Evolutionary conservation across 192 early-diverging fungal species (phyloP), one percentile per base, ranked within the genome.

Genomic region (Backusella westeae): DNA sequence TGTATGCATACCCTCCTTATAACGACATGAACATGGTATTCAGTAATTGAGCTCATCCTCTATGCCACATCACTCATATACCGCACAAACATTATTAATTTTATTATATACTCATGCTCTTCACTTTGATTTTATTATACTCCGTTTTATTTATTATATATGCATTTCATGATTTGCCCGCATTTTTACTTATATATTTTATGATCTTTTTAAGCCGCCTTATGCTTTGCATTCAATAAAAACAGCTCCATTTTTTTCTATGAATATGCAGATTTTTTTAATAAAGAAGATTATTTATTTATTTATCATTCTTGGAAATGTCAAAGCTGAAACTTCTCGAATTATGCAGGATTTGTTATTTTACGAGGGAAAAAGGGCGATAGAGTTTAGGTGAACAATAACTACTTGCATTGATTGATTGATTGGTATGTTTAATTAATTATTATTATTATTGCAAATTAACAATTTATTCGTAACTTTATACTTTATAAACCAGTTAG

Each of bases 141-240:
- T 63, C 26, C 56, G 21, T 63, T 63, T 63, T 63, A 29, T 29
- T 63, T 63, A 63, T 63, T 63, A 63, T 63, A 29, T 63, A 63
- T 63, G 56, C 56, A 63, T 63, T 63, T 63, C 56, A 63, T 63
- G 56, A 63, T 63, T 63, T 63, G 56, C 56, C 56, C 56, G 56
- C 56, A 63, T 63, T 29, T 14, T 63, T 63, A 44, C 56, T 4
- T 63, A 63, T 63, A 63, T 29, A 63, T 26, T 63, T 63, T 63
- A 63, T 63, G 56, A 63, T 63, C 23, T 63, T 63, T 63, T 63
- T 63, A 63, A 63, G 56, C 56, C 56, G 56, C 23, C 56, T 63
- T 63, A 63, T 63, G 56, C 56, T 63, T 63, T 63, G 56, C 56
- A 63, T 63, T 63, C 56, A 63, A 63, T 63, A 63, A 63, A 63